These are phyloP conservation scores for Tubosaeta sp. DNA, from an alignment of 768 basidiomycete species.

Conservation along the genomic window DNA sequence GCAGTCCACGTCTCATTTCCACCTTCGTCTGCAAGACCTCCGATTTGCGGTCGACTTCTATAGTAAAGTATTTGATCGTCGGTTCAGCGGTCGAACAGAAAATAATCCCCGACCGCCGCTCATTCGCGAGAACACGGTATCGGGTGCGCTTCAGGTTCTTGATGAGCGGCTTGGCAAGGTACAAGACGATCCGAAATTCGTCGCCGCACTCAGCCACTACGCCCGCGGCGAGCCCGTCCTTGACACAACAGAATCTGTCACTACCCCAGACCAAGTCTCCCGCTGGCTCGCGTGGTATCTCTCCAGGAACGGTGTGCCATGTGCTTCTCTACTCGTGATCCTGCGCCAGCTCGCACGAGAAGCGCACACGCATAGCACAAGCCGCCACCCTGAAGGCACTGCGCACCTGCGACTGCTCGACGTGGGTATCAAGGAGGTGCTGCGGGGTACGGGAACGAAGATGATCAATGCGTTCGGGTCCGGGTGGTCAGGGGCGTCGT, in stretches of 20 bases:
- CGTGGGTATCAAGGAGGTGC: conserved; percentile 74
- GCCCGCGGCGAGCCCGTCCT: conserved; percentile 47
- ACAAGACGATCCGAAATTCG: conserved; percentile 17
- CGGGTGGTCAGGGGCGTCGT: conserved; percentile 67
- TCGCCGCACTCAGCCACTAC: conserved; percentile 45
- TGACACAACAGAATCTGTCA: conserved; percentile 16
- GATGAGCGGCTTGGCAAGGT: conserved; percentile 53
- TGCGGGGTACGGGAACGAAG: conserved; percentile 82
- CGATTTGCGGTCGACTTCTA: conserved; percentile 76
- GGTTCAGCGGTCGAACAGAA: conserved; percentile 69
- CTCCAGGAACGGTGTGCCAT: conserved; percentile 63
- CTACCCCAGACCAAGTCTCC: conserved; percentile 17
- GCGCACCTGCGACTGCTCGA: conserved; percentile 34
- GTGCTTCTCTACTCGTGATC: conserved; percentile 59
- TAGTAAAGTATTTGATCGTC: conserved; percentile 64
- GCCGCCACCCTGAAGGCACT: conserved; percentile 49
- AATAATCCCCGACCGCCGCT: conserved; percentile 63
- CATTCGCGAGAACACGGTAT: conserved; percentile 67
- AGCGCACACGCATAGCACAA: conserved; percentile 55
- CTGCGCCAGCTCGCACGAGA: conserved; percentile 59
- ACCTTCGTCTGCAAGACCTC: conserved; percentile 67
- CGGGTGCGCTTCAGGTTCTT: conserved; percentile 58
- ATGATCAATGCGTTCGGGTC: conserved; percentile 65
- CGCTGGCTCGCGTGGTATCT: conserved; percentile 68
- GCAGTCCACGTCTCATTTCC: conserved; percentile 55